Conservation (phyloP, 192 early-diverging fungal species). For the Coemansia sp. region DNA sequence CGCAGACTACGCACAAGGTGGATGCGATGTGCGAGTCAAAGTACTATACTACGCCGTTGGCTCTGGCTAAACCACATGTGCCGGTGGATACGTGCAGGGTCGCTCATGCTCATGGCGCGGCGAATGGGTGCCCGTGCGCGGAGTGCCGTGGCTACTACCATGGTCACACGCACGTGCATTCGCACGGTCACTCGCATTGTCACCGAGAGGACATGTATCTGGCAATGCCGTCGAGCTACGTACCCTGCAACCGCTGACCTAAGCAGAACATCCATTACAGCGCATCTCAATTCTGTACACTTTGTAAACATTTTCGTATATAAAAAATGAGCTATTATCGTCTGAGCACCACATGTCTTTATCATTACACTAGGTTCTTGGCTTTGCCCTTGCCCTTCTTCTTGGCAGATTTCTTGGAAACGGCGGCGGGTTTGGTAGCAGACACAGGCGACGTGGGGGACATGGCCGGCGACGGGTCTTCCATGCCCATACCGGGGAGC, state of each 20-base stretch:
- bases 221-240: slow-evolving; percentile 24
- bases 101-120: background rate
- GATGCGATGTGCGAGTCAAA: slow-evolving; percentile 22
- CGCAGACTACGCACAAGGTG: slow-evolving; percentile 43
- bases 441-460: background rate
- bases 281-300: background rate
- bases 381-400: slow-evolving; percentile 45
- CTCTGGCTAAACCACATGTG: slow-evolving; percentile 1
- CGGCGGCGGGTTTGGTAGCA: slow-evolving; percentile 3
- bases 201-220: slow-evolving; percentile 34
- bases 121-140: background rate
- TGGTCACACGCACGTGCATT: slow-evolving; percentile 2
- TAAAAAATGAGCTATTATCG: background rate
- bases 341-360: too few species aligned
- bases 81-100: background rate
- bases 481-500: slow-evolving; percentile 32
- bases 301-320: background rate
- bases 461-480: background rate
- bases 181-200: background rate
- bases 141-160: background rate
- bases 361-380: slow-evolving; percentile 20
- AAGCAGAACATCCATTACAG: background rate
- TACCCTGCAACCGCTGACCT: slow-evolving; percentile 34
- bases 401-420: slow-evolving; percentile 35
- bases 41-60: slow-evolving; percentile 37